Conservation (phyloP, 805 yeast species). For the Metschnikowia reukaufii region DNA sequence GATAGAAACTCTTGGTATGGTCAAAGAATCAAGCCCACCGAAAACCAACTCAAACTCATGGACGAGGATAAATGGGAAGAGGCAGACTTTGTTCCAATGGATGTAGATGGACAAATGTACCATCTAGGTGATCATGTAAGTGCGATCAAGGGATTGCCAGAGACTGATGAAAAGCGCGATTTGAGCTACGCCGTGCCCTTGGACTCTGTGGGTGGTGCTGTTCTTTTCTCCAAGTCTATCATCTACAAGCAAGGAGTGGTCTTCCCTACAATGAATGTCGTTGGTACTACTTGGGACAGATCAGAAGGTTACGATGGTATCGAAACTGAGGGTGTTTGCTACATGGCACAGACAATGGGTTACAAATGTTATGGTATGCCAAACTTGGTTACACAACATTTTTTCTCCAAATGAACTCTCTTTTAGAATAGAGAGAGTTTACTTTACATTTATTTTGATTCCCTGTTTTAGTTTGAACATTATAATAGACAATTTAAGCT, state of each 20-base stretch:
- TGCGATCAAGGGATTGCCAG: slow-evolving; percentile 12
- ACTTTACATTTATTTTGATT: too few species aligned
- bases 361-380: slow-evolving; percentile 53
- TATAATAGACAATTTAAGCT: too few species aligned
- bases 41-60: slow-evolving; percentile 15
- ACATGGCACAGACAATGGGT: slow-evolving; percentile 44
- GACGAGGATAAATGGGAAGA: slow-evolving; percentile 25
- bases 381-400: slow-evolving; percentile 43
- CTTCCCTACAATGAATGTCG: slow-evolving; percentile 46
- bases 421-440: too few species aligned
- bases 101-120: slow-evolving; percentile 25
- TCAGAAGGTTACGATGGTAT: slow-evolving; percentile 54
- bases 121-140: slow-evolving; percentile 28
- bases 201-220: slow-evolving; percentile 56
- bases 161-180: slow-evolving; percentile 2
- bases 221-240: slow-evolving; percentile 43
- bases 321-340: slow-evolving; percentile 55
- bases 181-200: slow-evolving; percentile 25
- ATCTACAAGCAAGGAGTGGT: slow-evolving; percentile 47
- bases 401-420: too few species aligned
- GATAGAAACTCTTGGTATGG: slow-evolving; percentile 46
- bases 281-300: slow-evolving; percentile 49
- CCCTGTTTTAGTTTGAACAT: too few species aligned
- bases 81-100: slow-evolving; percentile 37
- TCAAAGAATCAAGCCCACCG: slow-evolving; percentile 31